Percentiles rank a stretch among this genome's conserved stretches.
Conservation (phyloP, 345 rosid species). For the Eucalyptus brandiana region DNA sequence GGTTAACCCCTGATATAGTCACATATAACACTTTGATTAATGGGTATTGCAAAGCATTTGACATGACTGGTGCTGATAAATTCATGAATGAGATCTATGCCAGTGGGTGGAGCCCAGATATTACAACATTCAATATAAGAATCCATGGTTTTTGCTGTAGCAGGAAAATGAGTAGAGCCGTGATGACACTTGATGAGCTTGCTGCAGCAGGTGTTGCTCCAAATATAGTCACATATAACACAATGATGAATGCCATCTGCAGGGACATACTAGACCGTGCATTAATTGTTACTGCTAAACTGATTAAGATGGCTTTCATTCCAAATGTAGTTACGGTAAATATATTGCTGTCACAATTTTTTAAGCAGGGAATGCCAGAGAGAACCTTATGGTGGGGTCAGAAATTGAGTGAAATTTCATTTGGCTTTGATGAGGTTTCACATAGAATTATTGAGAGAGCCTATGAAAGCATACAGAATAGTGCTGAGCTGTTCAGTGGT, state of each 20-base stretch:
- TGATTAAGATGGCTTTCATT: conserved; percentile 65
- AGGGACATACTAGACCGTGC: conserved; percentile 46
- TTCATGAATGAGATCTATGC: conserved; percentile 30
- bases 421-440: conserved; percentile 50
- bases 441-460: conserved; percentile 36
- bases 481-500: background rate
- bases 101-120: conserved; percentile 49
- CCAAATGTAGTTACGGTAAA: conserved; percentile 52
- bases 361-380: conserved; percentile 65
- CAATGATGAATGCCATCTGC: conserved; percentile 43
- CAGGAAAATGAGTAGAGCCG: conserved; percentile 38
- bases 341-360: conserved; percentile 41
- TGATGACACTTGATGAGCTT: conserved; percentile 39
- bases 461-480: conserved; percentile 1
- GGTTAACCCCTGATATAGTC: conserved; percentile 50
- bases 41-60: conserved; percentile 44
- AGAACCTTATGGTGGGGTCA: conserved; percentile 52
- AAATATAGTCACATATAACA: conserved; percentile 63
- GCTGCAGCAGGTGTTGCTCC: conserved; percentile 44
- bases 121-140: conserved; percentile 44
- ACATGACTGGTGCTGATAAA: conserved; percentile 35
- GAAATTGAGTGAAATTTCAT: conserved; percentile 49
- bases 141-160: conserved; percentile 38
- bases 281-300: conserved; percentile 46
- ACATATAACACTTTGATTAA: conserved; percentile 63